Evolutionary conservation across 768 basidiomycete genomes (phyloP).

Genomic region (Macrolepiota fuliginosa): DNA sequence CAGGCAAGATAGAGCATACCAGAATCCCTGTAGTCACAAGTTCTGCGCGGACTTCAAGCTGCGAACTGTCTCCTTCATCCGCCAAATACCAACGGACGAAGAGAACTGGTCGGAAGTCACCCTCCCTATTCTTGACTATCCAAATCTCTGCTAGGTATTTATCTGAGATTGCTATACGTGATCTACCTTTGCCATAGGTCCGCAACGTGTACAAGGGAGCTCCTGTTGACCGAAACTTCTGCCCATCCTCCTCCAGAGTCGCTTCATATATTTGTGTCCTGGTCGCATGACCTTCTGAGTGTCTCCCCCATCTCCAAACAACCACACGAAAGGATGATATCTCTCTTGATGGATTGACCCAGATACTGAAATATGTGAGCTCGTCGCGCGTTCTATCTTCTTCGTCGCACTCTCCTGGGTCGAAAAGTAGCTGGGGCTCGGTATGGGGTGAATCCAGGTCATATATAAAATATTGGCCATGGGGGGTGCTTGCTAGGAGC

Average conservation of each 20-base stretch:
- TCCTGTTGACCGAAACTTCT: neutral
- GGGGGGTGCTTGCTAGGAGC: neutral
- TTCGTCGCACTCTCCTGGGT: neutral
- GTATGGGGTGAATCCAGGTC: neutral
- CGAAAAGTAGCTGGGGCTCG: neutral
- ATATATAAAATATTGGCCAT: neutral
- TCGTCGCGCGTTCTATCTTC: neutral
- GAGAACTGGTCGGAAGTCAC: neutral
- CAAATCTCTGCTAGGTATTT: neutral
- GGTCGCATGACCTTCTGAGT: neutral
- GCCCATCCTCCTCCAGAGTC: neutral
- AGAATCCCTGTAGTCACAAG: neutral
- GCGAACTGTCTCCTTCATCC: neutral
- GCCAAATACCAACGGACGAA: neutral
- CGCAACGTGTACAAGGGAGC: neutral
- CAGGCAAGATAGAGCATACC: neutral
- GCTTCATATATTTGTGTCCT: neutral
- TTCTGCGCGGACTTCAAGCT: neutral
- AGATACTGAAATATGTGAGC: neutral
- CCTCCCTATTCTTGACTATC: neutral
- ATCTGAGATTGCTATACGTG: neutral
- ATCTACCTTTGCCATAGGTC: neutral
- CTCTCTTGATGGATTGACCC: neutral
- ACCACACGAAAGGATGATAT: neutral
- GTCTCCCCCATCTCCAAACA: neutral